Conservation (phyloP, 371 early-diverging fungal genomes). For the Cokeromyces recurvatus region DNA sequence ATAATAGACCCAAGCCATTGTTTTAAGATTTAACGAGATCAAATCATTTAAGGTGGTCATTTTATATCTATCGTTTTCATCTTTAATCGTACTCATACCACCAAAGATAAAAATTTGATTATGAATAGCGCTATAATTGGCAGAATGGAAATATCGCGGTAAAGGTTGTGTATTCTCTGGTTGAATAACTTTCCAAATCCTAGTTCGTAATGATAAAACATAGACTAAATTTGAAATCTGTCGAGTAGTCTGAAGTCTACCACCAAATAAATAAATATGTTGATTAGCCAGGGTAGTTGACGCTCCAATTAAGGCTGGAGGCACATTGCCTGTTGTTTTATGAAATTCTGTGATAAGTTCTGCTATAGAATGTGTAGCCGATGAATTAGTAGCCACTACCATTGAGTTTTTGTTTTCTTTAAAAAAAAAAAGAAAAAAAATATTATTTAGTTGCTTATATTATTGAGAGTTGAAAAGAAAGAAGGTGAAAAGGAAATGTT, state of each 20-base stretch:
- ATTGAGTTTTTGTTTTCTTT: too few relatives aligned
- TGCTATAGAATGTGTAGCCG: slow-evolving; percentile 31
- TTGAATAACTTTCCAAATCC: slow-evolving; percentile 39
- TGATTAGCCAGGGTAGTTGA: slow-evolving; percentile 54
- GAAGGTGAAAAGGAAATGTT: too few relatives aligned
- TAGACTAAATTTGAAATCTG: slow-evolving; percentile 58
- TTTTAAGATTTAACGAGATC: slow-evolving; percentile 40
- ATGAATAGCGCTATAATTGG: slow-evolving; percentile 31
- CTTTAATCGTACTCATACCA: slow-evolving; percentile 43
- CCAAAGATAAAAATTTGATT: slow-evolving; percentile 50
- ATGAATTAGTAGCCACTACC: too few relatives aligned
- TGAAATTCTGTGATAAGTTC: slow-evolving; percentile 34
- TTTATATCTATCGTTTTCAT: neutral
- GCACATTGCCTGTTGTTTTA: slow-evolving; percentile 42
- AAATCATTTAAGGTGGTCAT: slow-evolving; percentile 51
- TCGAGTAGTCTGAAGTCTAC: slow-evolving; percentile 49
- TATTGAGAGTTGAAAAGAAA: too few relatives aligned
- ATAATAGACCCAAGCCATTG: slow-evolving; percentile 42
- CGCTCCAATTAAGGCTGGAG: slow-evolving; percentile 69
- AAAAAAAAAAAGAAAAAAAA: too few relatives aligned
- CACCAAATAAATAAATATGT: slow-evolving; percentile 64
- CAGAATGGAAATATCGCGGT: slow-evolving; percentile 74
- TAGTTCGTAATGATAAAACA: slow-evolving; percentile 45
- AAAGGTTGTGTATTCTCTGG: slow-evolving; percentile 24
- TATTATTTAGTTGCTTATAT: too few relatives aligned